Conservation (phyloP, 768 basidiomycete species). For the Tricholoma bakamatsutake region DNA sequence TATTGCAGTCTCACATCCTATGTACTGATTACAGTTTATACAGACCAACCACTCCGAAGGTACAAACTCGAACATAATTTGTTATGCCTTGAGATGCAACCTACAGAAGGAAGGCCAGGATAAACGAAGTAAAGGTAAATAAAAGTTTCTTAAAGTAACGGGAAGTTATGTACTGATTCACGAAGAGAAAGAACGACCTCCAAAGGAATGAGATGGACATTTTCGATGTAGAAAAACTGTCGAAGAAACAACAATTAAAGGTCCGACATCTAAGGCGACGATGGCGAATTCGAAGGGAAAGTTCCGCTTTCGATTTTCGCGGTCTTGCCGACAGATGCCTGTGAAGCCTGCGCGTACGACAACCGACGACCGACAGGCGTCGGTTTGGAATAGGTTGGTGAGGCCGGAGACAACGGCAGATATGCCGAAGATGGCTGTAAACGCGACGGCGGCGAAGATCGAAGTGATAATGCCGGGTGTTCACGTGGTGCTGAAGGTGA, state of each 20-base stretch:
- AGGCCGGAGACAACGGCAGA: not conserved
- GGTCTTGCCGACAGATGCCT: conserved; percentile 20
- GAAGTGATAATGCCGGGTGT: not conserved
- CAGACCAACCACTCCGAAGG: too few relatives aligned
- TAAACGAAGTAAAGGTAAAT: not conserved
- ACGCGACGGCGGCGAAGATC: not conserved
- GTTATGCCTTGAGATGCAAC: too few relatives aligned
- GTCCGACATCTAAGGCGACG: conserved; percentile 7
- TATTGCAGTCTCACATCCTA: too few relatives aligned
- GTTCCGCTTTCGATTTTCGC: conserved; percentile 22
- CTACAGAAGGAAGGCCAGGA: too few relatives aligned
- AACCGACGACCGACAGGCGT: conserved; percentile 18
- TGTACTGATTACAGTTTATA: too few relatives aligned
- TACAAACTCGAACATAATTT: too few relatives aligned
- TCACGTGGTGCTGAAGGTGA: not conserved
- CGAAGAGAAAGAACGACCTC: not conserved
- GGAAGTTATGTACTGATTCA: not conserved
- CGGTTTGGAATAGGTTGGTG: conserved; percentile 6
- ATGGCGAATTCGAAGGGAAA: not conserved
- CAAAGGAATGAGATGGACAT: not conserved
- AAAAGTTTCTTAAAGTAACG: not conserved
- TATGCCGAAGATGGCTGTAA: conserved; percentile 1
- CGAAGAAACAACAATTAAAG: not conserved
- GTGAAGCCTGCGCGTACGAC: conserved; percentile 23
- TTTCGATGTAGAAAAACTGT: not conserved